Percentiles rank a stretch among this genome's conserved stretches.
Conservation (phyloP, 2,329 filamentous ascomycete species). For the Coleophoma crateriformis region DNA sequence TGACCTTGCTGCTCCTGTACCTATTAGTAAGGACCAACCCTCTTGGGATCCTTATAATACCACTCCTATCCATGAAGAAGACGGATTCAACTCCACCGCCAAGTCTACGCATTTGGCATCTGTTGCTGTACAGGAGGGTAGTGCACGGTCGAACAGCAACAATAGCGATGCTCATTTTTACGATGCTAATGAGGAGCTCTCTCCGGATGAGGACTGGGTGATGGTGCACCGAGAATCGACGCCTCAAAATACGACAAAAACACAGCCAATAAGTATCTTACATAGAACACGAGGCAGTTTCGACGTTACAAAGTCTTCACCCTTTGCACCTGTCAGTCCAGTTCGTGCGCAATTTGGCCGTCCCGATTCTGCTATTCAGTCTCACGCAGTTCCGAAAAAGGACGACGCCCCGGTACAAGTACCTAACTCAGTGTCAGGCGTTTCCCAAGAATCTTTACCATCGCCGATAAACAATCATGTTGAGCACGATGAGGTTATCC, state of each 20-base stretch:
- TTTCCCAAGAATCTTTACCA: background rate
- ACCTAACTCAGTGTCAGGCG: background rate
- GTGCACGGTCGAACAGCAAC: conserved; percentile 16
- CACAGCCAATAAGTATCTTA: conserved; percentile 1
- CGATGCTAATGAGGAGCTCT: conserved; percentile 11
- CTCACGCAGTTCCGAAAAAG: background rate
- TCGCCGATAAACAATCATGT: background rate
- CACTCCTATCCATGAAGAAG: conserved; percentile 32
- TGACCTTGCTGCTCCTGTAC: conserved; percentile 18
- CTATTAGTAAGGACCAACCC: conserved; percentile 29
- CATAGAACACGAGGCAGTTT: conserved; percentile 4
- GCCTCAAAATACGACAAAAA: background rate
- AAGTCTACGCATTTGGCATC: conserved; percentile 4
- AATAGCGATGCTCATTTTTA: conserved; percentile 18
- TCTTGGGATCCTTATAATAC: conserved; percentile 29
- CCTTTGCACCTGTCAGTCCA: conserved; percentile 8
- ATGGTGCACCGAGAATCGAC: conserved; percentile 12
- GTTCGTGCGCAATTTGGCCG: conserved; percentile 14
- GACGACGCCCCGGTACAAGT: background rate
- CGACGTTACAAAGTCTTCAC: background rate
- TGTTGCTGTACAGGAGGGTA: background rate
- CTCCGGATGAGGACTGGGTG: conserved; percentile 15
- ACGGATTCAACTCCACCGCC: conserved; percentile 24
- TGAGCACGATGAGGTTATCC: conserved; percentile 4
- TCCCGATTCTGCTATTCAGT: conserved; percentile 5